Conservation (phyloP, 2,329 filamentous ascomycete genomes). For the Colletotrichum somersetense region DNA sequence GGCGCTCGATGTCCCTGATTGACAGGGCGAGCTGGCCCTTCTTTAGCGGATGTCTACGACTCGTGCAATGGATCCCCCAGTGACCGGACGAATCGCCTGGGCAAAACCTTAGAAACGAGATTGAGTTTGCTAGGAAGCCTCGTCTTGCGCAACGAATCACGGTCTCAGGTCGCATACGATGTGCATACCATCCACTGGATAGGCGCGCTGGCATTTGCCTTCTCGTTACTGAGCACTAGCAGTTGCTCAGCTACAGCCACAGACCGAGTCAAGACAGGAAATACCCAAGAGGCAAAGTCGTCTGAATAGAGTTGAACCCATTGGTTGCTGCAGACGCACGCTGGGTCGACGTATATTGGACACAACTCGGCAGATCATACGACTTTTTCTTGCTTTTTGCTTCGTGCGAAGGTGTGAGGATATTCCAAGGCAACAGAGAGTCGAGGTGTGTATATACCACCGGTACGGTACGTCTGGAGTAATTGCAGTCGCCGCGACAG, state of each 20-base stretch:
- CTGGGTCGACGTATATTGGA: background rate
- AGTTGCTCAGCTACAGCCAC: background rate
- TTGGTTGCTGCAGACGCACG: background rate
- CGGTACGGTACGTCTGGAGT: no score
- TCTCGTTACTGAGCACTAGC: background rate
- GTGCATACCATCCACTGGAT: background rate
- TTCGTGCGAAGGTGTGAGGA: background rate
- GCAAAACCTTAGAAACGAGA: slow-evolving; percentile 36
- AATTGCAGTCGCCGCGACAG: background rate
- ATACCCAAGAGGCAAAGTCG: slow-evolving; percentile 14
- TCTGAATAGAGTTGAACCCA: slow-evolving; percentile 35
- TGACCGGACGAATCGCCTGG: slow-evolving; percentile 26
- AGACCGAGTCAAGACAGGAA: background rate
- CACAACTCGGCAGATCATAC: background rate
- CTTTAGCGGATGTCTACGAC: slow-evolving; percentile 34
- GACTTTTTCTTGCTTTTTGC: background rate
- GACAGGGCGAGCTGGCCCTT: slow-evolving; percentile 26
- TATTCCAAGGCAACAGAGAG: background rate
- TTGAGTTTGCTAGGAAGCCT: slow-evolving; percentile 40
- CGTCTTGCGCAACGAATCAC: slow-evolving; percentile 25
- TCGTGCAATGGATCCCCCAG: slow-evolving; percentile 29
- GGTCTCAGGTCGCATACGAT: background rate
- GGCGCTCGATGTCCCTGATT: slow-evolving; percentile 12
- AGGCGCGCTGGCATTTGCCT: background rate
- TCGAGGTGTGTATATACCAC: background rate